phyloP scores from a whole-genome alignment of 208 protist species.

The Trypanosoma lewisi region DNA sequence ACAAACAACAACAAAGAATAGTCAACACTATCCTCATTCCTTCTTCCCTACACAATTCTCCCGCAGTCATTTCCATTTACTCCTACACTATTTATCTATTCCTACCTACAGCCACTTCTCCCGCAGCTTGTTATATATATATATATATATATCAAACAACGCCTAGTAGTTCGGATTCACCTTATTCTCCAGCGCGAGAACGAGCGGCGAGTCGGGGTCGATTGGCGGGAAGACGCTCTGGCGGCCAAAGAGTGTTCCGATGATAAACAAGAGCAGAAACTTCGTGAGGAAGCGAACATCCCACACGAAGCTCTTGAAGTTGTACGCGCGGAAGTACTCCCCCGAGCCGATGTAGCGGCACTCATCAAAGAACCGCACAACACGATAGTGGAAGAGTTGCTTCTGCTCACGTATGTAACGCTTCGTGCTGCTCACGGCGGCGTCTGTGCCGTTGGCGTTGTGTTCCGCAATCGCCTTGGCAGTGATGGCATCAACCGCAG shows the following conservation, averaged over 20 bases:
- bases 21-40: not conserved
- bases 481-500: slow-evolving; percentile 34
- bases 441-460: slow-evolving; percentile 63
- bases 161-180: slow-evolving; percentile 87
- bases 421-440: slow-evolving; percentile 53
- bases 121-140: not conserved
- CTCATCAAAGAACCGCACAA: slow-evolving; percentile 78
- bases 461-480: slow-evolving; percentile 44
- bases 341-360: slow-evolving; percentile 61
- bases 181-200: slow-evolving; percentile 67
- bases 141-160: no score
- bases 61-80: not conserved
- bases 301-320: slow-evolving; percentile 38
- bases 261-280: slow-evolving; percentile 64
- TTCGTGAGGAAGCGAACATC: slow-evolving; percentile 72
- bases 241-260: slow-evolving; percentile 60
- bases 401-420: slow-evolving; percentile 68
- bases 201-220: slow-evolving; percentile 67
- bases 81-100: slow-evolving; percentile 5
- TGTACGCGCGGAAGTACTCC: slow-evolving; percentile 75
- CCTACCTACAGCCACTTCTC: not conserved
- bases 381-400: slow-evolving; percentile 77
- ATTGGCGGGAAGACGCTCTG: slow-evolving; percentile 79
- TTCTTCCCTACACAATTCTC: not conserved
- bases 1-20: not conserved